phyloP scores from a whole-genome alignment of 257 asterid genomes.

The Gardenia jasminoides region DNA sequence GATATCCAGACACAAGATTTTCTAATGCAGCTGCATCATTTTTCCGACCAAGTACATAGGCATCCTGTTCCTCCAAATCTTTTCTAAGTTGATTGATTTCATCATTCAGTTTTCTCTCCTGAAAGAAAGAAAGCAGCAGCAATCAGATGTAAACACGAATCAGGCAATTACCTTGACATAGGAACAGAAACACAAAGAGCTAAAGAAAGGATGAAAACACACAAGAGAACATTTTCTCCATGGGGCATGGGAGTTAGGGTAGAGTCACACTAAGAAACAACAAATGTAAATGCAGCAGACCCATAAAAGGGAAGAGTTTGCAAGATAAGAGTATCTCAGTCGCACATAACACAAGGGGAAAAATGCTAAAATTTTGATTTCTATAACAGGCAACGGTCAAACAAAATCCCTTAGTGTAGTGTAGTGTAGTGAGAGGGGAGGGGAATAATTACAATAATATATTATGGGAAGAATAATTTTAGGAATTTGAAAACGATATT shows the following conservation, averaged over 20 bases:
- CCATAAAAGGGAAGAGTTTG: neutral
- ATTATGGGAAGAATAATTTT: too few species aligned
- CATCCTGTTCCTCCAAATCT: conserved; percentile 69
- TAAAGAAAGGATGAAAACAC: neutral
- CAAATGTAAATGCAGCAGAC: neutral
- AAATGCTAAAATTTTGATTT: neutral
- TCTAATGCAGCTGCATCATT: conserved; percentile 60
- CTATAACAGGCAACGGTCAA: too few species aligned
- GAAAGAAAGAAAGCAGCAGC: conserved; percentile 21
- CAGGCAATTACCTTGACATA: neutral
- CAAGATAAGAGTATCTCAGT: neutral
- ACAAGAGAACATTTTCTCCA: neutral
- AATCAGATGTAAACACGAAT: neutral
- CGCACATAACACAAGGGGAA: neutral
- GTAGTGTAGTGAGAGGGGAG: too few species aligned
- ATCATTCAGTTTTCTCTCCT: conserved; percentile 74
- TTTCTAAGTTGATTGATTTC: conserved; percentile 76
- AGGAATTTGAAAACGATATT: too few species aligned
- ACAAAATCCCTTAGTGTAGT: too few species aligned
- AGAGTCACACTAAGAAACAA: neutral
- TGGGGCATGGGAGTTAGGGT: too few species aligned
- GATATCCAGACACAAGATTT: conserved; percentile 69
- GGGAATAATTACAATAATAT: too few species aligned
- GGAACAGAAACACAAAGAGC: neutral
- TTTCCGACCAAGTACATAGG: conserved; percentile 59